Conservation (phyloP, 2,329 filamentous ascomycete genomes). For the Dactylonectria macrodidyma region DNA sequence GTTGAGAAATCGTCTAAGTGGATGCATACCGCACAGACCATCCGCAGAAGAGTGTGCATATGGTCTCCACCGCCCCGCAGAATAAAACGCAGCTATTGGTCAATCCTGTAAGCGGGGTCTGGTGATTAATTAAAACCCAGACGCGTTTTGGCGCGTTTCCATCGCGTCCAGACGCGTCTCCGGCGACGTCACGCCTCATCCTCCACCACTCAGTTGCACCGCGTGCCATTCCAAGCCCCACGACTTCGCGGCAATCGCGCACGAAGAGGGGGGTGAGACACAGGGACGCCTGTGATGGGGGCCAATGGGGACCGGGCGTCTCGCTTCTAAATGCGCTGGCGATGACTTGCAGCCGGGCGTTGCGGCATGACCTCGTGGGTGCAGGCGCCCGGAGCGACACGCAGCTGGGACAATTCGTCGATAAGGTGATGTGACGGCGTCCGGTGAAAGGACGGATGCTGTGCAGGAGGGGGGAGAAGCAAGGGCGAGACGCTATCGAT, state of each 20-base stretch:
- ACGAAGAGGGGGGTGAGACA: not conserved
- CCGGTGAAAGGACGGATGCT: conserved; percentile 1
- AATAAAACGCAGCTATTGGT: conserved; percentile 34
- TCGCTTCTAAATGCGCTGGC: conserved; percentile 20
- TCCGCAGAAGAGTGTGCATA: conserved; percentile 45
- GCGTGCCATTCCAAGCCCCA: conserved; percentile 1
- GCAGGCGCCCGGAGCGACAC: conserved; percentile 1
- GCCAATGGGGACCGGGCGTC: conserved; percentile 12
- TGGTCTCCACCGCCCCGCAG: conserved; percentile 30
- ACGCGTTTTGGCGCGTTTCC: conserved; percentile 29
- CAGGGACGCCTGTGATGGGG: not conserved
- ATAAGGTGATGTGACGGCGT: conserved; percentile 11
- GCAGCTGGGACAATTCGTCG: conserved; percentile 12
- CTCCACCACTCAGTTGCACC: not conserved
- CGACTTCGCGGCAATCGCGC: conserved; percentile 25
- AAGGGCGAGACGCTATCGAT: conserved; percentile 2
- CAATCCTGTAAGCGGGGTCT: conserved; percentile 9
- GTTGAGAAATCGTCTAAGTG: conserved; percentile 21
- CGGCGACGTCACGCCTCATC: conserved; percentile 23
- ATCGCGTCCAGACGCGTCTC: conserved; percentile 27
- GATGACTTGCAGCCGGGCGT: conserved; percentile 28
- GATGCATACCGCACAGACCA: conserved; percentile 41
- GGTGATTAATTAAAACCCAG: conserved; percentile 22
- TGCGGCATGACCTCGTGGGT: conserved; percentile 19
- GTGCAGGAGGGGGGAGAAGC: not conserved